phyloP scores from a whole-genome alignment of 257 asterid species.

The Rhazya stricta region DNA sequence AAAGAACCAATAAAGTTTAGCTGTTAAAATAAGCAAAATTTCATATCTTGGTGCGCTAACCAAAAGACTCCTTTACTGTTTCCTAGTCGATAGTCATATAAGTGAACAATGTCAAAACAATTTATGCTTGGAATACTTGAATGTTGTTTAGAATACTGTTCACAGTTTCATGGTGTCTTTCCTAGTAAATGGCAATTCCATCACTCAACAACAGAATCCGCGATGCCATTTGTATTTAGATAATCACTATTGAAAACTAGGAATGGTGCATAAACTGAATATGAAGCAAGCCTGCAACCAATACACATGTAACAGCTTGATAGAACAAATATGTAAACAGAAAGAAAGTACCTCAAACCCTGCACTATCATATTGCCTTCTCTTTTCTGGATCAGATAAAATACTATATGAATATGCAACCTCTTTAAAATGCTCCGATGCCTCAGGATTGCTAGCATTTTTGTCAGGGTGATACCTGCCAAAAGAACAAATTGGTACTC shows the following conservation, averaged over 20 bases:
- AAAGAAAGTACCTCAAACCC: constrained; percentile 81
- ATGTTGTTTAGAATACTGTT: background rate
- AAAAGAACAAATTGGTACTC: constrained; percentile 5
- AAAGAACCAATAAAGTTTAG: background rate
- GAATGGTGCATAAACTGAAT: background rate
- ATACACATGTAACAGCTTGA: background rate
- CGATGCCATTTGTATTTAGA: background rate
- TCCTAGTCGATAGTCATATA: background rate
- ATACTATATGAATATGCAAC: constrained; percentile 98
- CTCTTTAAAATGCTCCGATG: constrained; percentile 95
- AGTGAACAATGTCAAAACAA: background rate
- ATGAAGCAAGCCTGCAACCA: background rate
- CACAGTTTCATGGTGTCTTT: background rate
- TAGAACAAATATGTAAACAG: background rate
- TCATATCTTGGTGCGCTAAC: background rate
- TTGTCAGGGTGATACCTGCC: constrained; percentile 98
- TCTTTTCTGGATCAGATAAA: constrained; percentile 92
- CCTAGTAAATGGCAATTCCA: background rate
- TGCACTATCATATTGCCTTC: constrained; percentile 81
- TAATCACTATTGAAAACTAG: background rate
- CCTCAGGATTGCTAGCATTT: constrained; percentile 96
- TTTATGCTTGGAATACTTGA: background rate
- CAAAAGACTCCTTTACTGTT: background rate
- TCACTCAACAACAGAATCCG: constrained; percentile 4
- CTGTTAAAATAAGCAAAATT: background rate